These are phyloP conservation scores for Exophiala sp. DNA, from an alignment of 2,329 filamentous ascomycete genomes.

Conservation along the genomic window DNA sequence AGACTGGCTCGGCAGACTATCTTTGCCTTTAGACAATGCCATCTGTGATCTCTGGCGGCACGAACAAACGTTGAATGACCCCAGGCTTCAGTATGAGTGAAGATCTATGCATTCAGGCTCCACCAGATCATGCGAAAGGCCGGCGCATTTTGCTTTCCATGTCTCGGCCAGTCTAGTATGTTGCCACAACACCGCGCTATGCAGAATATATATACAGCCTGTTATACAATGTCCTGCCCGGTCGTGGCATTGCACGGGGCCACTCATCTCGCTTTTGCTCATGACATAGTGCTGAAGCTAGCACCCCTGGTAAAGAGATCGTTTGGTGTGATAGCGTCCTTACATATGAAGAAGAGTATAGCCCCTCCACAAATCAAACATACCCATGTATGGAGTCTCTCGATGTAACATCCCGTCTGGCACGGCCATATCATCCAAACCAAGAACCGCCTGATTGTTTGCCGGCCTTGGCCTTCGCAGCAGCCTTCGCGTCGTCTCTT, in stretches of 20 bases:
- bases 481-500: slow-evolving; percentile 62
- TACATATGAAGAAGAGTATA: too few relatives aligned
- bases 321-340: too few relatives aligned
- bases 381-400: not conserved
- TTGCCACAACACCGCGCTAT: not conserved
- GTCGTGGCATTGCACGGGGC: not conserved
- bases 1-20: not conserved
- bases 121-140: not conserved
- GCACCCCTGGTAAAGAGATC: not conserved
- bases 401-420: not conserved
- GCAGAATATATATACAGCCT: not conserved
- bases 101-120: slow-evolving; percentile 6
- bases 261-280: not conserved
- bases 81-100: slow-evolving; percentile 1
- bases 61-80: not conserved
- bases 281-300: not conserved
- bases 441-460: slow-evolving; percentile 28
- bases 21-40: not conserved
- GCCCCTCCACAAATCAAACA: not conserved
- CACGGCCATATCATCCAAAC: slow-evolving; percentile 23
- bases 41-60: not conserved
- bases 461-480: slow-evolving; percentile 44
- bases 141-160: too few relatives aligned
- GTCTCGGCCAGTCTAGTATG: not conserved
- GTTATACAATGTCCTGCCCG: not conserved